These are phyloP conservation scores for Alternaria sp. DNA, from an alignment of 2,329 filamentous ascomycete species.

Conservation along the genomic window DNA sequence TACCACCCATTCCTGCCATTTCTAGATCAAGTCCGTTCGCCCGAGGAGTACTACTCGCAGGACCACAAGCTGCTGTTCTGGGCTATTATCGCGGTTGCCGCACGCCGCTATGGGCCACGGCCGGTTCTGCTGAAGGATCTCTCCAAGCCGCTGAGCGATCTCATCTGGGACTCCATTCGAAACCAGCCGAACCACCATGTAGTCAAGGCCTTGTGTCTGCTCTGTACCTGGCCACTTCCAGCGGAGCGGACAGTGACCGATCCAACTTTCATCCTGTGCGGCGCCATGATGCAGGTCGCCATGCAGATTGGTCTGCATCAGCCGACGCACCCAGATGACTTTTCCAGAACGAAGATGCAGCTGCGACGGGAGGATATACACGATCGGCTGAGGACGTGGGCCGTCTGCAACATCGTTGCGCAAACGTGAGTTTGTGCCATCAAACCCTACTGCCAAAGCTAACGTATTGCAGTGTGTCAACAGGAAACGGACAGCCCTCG, in stretches of 20 bases:
- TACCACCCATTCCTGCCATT: slow-evolving; percentile 83
- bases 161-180: slow-evolving; percentile 79
- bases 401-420: slow-evolving; percentile 82
- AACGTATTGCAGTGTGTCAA: slow-evolving; percentile 66
- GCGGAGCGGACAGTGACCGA: slow-evolving; percentile 82
- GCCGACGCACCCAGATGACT: slow-evolving; percentile 82
- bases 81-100: slow-evolving; percentile 78
- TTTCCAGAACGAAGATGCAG: slow-evolving; percentile 75
- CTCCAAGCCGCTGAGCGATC: slow-evolving; percentile 68
- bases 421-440: slow-evolving; percentile 61
- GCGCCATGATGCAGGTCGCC: slow-evolving; percentile 86
- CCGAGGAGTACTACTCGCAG: slow-evolving; percentile 74
- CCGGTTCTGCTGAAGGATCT: slow-evolving; percentile 70
- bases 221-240: slow-evolving; percentile 83
- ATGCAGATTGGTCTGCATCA: slow-evolving; percentile 83
- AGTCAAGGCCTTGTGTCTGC: slow-evolving; percentile 78
- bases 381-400: slow-evolving; percentile 81
- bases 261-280: slow-evolving; percentile 80
- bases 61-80: slow-evolving; percentile 85
- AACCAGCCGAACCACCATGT: slow-evolving; percentile 81
- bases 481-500: slow-evolving; percentile 81
- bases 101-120: slow-evolving; percentile 71
- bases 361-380: slow-evolving; percentile 79
- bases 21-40: slow-evolving; percentile 68
- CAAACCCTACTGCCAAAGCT: slow-evolving; percentile 8